phyloP scores from a whole-genome alignment of 202 grass and related monocot genomes.

The Saccharum hybrid region DNA sequence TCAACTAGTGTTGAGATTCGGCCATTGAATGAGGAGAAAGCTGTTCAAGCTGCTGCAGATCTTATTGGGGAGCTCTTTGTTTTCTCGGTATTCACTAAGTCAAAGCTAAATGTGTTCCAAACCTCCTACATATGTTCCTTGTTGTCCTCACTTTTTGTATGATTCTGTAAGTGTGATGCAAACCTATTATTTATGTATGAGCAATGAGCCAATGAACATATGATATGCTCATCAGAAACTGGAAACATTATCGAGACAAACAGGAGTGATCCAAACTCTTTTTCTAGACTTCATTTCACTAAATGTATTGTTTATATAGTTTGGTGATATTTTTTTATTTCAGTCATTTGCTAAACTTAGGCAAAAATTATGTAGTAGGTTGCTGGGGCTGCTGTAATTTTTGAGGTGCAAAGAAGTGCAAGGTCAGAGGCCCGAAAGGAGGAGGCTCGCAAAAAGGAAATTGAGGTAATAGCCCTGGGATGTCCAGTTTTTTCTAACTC shows the following conservation, averaged over 20 bases:
- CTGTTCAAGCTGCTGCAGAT: constrained; percentile 91
- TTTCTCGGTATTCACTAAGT: constrained; percentile 72
- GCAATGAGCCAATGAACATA: background rate
- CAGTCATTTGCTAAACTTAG: constrained; percentile 38
- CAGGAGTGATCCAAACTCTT: background rate
- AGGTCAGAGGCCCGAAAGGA: constrained; percentile 89
- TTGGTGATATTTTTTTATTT: background rate
- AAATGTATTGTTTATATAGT: constrained; percentile 2
- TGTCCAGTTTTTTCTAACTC: constrained; percentile 5
- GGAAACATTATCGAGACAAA: background rate
- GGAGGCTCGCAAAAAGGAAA: constrained; percentile 74
- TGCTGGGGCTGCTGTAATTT: constrained; percentile 75
- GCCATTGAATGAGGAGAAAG: constrained; percentile 90
- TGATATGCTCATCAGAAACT: background rate
- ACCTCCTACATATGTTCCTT: constrained; percentile 10
- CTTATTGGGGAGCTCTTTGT: constrained; percentile 96
- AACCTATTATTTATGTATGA: background rate
- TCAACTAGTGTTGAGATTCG: constrained; percentile 69
- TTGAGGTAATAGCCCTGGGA: constrained; percentile 60
- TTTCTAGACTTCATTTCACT: background rate
- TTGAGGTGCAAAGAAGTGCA: constrained; percentile 94
- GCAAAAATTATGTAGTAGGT: constrained; percentile 68
- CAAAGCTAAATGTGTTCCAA: constrained; percentile 21
- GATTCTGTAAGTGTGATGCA: background rate
- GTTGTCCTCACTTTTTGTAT: background rate